Evolutionary conservation across 345 rosid species (phyloP), one percentile per base, ranked within the genome.

Genomic region (Corymbia maculata): DNA sequence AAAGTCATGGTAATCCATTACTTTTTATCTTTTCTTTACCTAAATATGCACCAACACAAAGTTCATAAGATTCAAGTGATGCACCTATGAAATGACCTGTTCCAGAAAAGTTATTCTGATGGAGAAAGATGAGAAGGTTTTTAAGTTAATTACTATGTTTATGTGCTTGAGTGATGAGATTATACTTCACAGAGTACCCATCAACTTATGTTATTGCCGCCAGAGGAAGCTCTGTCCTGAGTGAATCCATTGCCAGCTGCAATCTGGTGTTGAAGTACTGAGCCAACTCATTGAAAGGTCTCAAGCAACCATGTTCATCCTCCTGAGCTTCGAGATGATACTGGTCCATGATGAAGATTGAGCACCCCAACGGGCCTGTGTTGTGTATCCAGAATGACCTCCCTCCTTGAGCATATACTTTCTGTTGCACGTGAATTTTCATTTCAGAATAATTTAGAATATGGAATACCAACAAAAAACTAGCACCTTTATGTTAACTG

Each of bases 331-430:
- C 90, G 42, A 92, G 87, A 3, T 91, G 94, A 52, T 91, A 91
- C 28, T 94, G 91, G 50, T 92, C 97, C 57, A 95, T 30, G 8
- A 92, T 89, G 68, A 94, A 96, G 4, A 96, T 93, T 26, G 93
- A 88, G 88, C 98, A 96, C 8, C 98, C 98, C 8, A 95, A 86
- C 7, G 98, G 98, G 22, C 94, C 98, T 9, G 98, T 95, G 87
- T 94, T 97, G 89, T 95, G 99, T 59, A 96, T 91, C 97, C 96
- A 96, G 59, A 97, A 96, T 68, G 92, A 90, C 86, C 97, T 94
- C 52, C 97, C 98, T 86, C 98, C 98, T 92, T 89, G 91, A 55
- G 79, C 90, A 86, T 95, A 95, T 66, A 93, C 85, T 32, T 91
- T 44, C 98, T 95, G 93, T 55, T 84, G 79, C 79, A 3, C 79